phyloP scores from a whole-genome alignment of 441 rosid genomes.

The Omphalea diandra region DNA sequence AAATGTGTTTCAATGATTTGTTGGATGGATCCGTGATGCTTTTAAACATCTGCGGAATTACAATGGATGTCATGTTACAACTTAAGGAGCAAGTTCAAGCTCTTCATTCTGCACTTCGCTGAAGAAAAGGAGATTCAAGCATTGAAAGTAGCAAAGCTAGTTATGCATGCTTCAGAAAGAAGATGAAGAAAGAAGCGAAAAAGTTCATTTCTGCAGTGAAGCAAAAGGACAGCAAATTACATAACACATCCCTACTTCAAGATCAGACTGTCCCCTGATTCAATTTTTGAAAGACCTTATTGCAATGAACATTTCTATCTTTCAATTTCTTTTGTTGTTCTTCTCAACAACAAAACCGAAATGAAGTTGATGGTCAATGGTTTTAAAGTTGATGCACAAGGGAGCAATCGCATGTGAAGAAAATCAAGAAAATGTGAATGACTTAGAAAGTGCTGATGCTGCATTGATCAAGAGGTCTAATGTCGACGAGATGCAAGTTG shows the following conservation, averaged over 20 bases:
- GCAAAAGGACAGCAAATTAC: slow-evolving; percentile 37
- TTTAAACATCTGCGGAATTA: slow-evolving; percentile 49
- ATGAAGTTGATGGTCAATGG: slow-evolving; percentile 42
- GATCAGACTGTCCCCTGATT: slow-evolving; percentile 43
- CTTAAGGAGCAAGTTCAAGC: slow-evolving; percentile 46
- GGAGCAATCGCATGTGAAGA: slow-evolving; percentile 36
- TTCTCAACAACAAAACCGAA: slow-evolving; percentile 38
- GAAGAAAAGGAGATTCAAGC: slow-evolving; percentile 44
- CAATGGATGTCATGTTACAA: slow-evolving; percentile 45
- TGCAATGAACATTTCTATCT: slow-evolving; percentile 28
- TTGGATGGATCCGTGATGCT: slow-evolving; percentile 57
- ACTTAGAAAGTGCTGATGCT: slow-evolving; percentile 41
- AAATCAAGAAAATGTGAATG: slow-evolving; percentile 33
- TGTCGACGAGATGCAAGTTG: slow-evolving; percentile 31
- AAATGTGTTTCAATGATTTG: slow-evolving; percentile 44
- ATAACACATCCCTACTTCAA: slow-evolving; percentile 13
- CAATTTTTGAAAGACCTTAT: slow-evolving; percentile 45
- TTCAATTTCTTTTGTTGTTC: slow-evolving; percentile 46
- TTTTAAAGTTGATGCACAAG: slow-evolving; percentile 43
- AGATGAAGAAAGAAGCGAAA: slow-evolving; percentile 50
- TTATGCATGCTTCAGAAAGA: slow-evolving; percentile 46
- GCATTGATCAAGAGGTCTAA: slow-evolving; percentile 21
- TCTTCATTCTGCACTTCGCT: slow-evolving; percentile 46
- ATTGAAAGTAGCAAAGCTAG: slow-evolving; percentile 21
- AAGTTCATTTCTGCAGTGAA: slow-evolving; percentile 38